Evolutionary conservation across 495 filamentous ascomycete genomes (phyloP).

Genomic region (Cercophora scortea): DNA sequence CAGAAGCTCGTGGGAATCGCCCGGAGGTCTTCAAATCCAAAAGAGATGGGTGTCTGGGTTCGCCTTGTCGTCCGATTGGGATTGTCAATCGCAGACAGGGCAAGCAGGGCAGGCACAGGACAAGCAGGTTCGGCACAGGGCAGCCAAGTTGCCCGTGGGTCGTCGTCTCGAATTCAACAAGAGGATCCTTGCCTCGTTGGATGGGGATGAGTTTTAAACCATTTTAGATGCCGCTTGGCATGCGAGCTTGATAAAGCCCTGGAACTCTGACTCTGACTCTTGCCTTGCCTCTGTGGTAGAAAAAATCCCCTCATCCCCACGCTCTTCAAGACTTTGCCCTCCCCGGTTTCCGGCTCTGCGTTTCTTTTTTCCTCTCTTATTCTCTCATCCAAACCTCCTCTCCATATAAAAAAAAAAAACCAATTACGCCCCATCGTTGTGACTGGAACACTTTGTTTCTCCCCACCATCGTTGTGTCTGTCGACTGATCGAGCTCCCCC

Average conservation of each 20-base stretch:
- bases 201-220: conserved; percentile 1
- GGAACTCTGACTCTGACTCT: neutral
- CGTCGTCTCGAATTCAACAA: neutral
- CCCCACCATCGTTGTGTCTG: neutral
- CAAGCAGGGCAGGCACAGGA: no score
- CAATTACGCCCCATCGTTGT: no score
- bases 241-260: conserved; percentile 4
- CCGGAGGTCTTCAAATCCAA: no score
- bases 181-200: neutral
- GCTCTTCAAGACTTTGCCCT: neutral
- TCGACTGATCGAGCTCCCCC: neutral
- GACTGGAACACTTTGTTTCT: neutral
- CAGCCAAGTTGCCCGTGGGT: no score
- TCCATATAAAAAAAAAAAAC: neutral
- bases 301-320: conserved; percentile 12
- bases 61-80: no score
- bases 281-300: neutral
- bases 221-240: conserved; percentile 7
- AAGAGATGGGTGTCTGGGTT: no score
- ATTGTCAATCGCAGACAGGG: no score
- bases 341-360: neutral
- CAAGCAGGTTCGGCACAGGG: no score
- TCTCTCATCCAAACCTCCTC: neutral
- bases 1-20: no score
- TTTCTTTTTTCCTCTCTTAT: neutral